Base-by-base conservation (phyloP, 495 filamentous ascomycete genomes). In the Penicillium fimorum region DNA sequence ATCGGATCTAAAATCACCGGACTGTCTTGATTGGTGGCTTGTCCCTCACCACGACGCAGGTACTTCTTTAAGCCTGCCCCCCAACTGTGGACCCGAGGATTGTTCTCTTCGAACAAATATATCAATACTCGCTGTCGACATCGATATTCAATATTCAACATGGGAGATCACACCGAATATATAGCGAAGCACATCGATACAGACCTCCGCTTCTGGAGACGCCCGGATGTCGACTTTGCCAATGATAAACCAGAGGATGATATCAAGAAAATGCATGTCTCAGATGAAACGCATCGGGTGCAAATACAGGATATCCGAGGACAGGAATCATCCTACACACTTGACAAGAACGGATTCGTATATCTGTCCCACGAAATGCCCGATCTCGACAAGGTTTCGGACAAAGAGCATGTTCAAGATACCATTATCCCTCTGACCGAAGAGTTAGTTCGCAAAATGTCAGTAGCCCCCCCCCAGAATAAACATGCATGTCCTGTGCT, bases 381-480 rank as follows among this genome's bases (percentile, higher is more conserved):
- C n/a, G 62, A 33, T 20, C 47, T 58, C 11, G 55, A 42, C 40
- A 32, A 25, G 6, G 29, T 35, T 24, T 43, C 55, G 13, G 47
- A 58, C n/a, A 24, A 27, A 24, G 33, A 17, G 10, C 32, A 46
- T 37, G 37, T 55, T 11, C 32, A 57, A 18, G 20, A 52, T 11
- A 37, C 40, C 18, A 50, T 60, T 46, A 48, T 65, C 29, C 56
- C 63, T 2, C 20, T 53, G 41, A 65, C 50, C 6, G 56, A 57
- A 38, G 47, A 54, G 22, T 20, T 60, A 40, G 56, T 62, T 24
- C 46, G 46, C 18, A 42, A 57, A 25, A 17, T 60, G 59, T 57
- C n/a, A 54, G 59, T 59, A 15, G 5, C 2, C 5, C 43, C 40
- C 43, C 40, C 10, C 15, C 18, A 17, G 18, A 22, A 22, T 27